Conservation (phyloP, 305 asterid species). For the Ilex paraguariensis region DNA sequence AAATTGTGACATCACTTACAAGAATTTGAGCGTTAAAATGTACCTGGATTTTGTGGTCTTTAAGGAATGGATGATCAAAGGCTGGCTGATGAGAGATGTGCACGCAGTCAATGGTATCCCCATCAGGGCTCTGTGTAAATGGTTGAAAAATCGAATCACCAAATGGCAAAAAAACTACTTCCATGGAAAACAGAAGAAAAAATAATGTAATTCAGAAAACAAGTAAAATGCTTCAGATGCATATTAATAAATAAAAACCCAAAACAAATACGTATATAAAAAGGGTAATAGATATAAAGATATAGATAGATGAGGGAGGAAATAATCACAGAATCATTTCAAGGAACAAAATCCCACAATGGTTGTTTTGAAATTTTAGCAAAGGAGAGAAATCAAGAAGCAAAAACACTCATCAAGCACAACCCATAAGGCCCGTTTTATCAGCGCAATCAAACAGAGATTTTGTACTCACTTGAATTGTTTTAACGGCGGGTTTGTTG, state of each 20-base stretch:
- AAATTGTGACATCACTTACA: neutral
- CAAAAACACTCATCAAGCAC: too few species aligned
- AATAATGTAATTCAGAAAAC: too few species aligned
- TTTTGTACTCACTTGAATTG: slow-evolving; percentile 46
- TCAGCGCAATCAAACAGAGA: neutral
- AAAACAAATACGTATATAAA: too few species aligned
- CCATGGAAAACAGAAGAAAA: neutral
- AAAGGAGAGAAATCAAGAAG: too few species aligned
- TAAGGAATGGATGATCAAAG: slow-evolving; percentile 83
- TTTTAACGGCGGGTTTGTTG: slow-evolving; percentile 55
- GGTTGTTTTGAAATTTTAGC: too few species aligned
- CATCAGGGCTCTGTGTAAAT: slow-evolving; percentile 70
- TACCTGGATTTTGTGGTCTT: slow-evolving; percentile 92
- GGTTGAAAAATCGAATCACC: slow-evolving; percentile 12
- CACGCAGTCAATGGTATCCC: slow-evolving; percentile 74
- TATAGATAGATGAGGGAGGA: too few species aligned
- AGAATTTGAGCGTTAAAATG: neutral
- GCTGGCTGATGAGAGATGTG: slow-evolving; percentile 76
- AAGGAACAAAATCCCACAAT: too few species aligned
- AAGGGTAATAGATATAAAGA: too few species aligned
- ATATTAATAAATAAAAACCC: neutral
- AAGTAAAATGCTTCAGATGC: neutral
- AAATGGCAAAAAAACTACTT: neutral
- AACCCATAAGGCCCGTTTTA: too few species aligned
- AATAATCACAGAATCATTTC: too few species aligned